Base-by-base conservation (phyloP, 1,139 yeast genomes). In the Geotrichum australiense region DNA sequence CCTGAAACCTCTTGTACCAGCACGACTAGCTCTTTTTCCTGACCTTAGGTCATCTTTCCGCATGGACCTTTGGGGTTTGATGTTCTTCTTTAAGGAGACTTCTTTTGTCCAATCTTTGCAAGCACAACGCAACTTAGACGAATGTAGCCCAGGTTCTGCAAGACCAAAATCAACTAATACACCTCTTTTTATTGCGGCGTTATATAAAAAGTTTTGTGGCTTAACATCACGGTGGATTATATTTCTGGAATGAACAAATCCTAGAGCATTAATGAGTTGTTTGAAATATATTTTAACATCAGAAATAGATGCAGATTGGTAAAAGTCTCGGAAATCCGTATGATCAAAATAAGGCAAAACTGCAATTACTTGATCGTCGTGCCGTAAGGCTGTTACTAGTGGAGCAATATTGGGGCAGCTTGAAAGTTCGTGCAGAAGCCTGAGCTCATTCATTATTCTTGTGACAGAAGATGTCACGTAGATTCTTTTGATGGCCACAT, bases 1-100 rank as follows among this genome's bases (percentile, higher is more conserved):
- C 51, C 97, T 71, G 58, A 87, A 87, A 0, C 97, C 97, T 53
- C 98, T 73, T 0, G 99, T 93, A 2, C 99, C 99, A 1, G 98
- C 98, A 54, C 99, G 77, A 57, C 91, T 91, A 1, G 97, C 97
- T 47, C 98, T 71, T 55, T 95, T 73, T 1, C 94, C 87, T 1
- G 94, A 86, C 48, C 97, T 55, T 16, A 49, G 45, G 45, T 65
- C 69, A 25, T 59, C 63, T 40, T 56, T 56, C 27, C 56, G 53
- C 43, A 58, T 60, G 1, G 66, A 66, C 2, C 52, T 56, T 39
- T 56, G 57, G 15, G 47, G 41, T 4, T 47, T 45, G 24, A 35
- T 35, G 4, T 44, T 34, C 5, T 22, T 16, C 14, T 28, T 18
- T 2, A 11, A 19, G 21, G n/a, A 16, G 2, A n/a, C n/a, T 4